phyloP scores from a whole-genome alignment of 768 basidiomycete species.

The Tylopilus plumbeoviolaceoides region DNA sequence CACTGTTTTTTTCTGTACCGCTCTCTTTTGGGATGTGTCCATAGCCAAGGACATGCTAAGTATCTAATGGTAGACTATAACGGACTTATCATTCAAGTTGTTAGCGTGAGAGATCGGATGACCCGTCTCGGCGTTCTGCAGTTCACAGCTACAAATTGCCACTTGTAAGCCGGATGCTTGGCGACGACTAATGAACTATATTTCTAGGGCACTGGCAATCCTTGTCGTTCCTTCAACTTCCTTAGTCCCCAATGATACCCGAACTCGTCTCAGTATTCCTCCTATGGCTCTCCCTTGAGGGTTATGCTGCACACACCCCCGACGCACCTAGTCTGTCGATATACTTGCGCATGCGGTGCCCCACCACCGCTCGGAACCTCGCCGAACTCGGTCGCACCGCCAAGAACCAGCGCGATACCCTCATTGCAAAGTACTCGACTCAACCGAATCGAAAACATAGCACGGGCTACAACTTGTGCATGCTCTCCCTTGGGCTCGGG shows the following conservation, averaged over 20 bases:
- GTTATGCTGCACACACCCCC: slow-evolving; percentile 10
- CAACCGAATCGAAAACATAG: slow-evolving; percentile 35
- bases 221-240: not conserved
- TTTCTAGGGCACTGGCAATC: too few relatives aligned
- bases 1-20: slow-evolving; percentile 8
- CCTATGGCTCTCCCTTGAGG: slow-evolving; percentile 10
- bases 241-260: slow-evolving; percentile 15
- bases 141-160: too few relatives aligned
- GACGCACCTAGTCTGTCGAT: slow-evolving; percentile 13
- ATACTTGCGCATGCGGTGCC: slow-evolving; percentile 19
- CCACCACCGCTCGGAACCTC: not conserved
- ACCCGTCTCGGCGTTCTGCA: too few relatives aligned
- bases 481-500: not conserved
- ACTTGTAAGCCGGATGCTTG: too few relatives aligned
- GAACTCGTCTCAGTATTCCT: slow-evolving; percentile 10
- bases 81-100: too few relatives aligned
- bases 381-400: slow-evolving; percentile 31
- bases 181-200: too few relatives aligned
- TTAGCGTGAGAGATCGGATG: too few relatives aligned
- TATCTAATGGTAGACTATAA: too few relatives aligned
- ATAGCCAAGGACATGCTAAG: not conserved
- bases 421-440: slow-evolving; percentile 47
- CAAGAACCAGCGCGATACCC: slow-evolving; percentile 38
- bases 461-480: slow-evolving; percentile 50
- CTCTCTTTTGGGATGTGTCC: slow-evolving; percentile 6